Conservation (phyloP, 2,329 filamentous ascomycete species). For the Fusarium mexicanum region DNA sequence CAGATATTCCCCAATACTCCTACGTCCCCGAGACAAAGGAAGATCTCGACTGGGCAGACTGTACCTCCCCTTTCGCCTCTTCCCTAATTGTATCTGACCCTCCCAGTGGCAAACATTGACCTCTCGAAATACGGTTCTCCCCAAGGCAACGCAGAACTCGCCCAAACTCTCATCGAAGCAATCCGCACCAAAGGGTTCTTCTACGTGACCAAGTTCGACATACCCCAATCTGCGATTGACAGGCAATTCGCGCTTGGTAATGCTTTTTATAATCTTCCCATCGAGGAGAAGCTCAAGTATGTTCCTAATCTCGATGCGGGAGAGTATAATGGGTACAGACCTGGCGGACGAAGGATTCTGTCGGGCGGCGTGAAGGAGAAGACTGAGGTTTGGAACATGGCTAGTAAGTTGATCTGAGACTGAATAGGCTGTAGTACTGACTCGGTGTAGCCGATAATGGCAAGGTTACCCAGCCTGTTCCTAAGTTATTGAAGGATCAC, state of each 20-base stretch:
- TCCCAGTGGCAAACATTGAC: constrained; percentile 42
- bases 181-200: constrained; percentile 48
- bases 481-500: not conserved
- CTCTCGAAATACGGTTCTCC: constrained; percentile 47
- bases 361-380: constrained; percentile 53
- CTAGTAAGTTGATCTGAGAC: constrained; percentile 39
- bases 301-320: constrained; percentile 57
- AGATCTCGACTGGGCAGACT: constrained; percentile 50
- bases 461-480: constrained; percentile 41
- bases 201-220: constrained; percentile 66
- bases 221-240: constrained; percentile 66
- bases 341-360: constrained; percentile 52
- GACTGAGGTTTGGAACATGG: constrained; percentile 52
- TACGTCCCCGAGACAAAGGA: constrained; percentile 51
- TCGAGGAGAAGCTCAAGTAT: constrained; percentile 69
- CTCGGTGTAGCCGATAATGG: constrained; percentile 41
- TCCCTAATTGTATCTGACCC: too few relatives aligned
- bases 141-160: constrained; percentile 44
- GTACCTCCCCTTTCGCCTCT: constrained; percentile 26
- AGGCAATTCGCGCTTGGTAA: constrained; percentile 68
- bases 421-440: not conserved
- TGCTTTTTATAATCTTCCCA: constrained; percentile 61
- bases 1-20: constrained; percentile 39
- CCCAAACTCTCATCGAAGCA: constrained; percentile 46
- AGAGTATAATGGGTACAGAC: constrained; percentile 66